Percentiles rank a stretch among this genome's conserved stretches.
These are phyloP conservation scores for Ambrosia trifida DNA, from an alignment of 129 eudicot genomes.

Conservation along the genomic window DNA sequence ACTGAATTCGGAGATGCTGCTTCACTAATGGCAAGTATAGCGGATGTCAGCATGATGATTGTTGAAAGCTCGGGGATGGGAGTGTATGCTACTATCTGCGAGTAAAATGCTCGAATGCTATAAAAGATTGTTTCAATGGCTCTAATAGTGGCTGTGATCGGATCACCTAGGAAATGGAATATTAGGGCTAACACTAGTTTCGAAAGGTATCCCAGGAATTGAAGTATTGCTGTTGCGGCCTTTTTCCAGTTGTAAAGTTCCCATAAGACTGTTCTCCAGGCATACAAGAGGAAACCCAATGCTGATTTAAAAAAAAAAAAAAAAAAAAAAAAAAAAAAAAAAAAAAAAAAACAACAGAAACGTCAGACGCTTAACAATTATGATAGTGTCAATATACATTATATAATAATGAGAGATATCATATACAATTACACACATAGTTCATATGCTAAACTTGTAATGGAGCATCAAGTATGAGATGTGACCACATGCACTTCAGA, in stretches of 20 bases:
- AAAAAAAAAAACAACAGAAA: background rate
- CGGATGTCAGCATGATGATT: slow-evolving; percentile 63
- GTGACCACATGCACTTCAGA: background rate
- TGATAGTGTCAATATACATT: background rate
- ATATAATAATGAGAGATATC: background rate
- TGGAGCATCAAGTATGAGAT: background rate
- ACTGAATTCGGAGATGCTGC: slow-evolving; percentile 70
- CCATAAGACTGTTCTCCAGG: slow-evolving; percentile 83
- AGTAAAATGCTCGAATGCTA: slow-evolving; percentile 63
- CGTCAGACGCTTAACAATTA: slow-evolving; percentile 13
- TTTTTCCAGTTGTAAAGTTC: slow-evolving; percentile 74
- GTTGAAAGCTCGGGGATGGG: slow-evolving; percentile 67
- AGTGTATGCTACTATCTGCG: slow-evolving; percentile 55
- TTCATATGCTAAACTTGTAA: background rate
- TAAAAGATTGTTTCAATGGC: slow-evolving; percentile 53
- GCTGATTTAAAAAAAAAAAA: slow-evolving; percentile 37
- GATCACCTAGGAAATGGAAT: slow-evolving; percentile 66
- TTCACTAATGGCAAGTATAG: slow-evolving; percentile 68
- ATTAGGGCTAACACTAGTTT: slow-evolving; percentile 53
- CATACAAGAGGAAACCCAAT: slow-evolving; percentile 47
- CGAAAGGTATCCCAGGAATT: slow-evolving; percentile 44
- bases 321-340: background rate
- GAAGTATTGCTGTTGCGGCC: slow-evolving; percentile 28
- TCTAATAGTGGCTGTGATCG: slow-evolving; percentile 50
- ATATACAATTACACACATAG: background rate